phyloP scores from a whole-genome alignment of 805 yeast genomes.

The Spathaspora sp. region DNA sequence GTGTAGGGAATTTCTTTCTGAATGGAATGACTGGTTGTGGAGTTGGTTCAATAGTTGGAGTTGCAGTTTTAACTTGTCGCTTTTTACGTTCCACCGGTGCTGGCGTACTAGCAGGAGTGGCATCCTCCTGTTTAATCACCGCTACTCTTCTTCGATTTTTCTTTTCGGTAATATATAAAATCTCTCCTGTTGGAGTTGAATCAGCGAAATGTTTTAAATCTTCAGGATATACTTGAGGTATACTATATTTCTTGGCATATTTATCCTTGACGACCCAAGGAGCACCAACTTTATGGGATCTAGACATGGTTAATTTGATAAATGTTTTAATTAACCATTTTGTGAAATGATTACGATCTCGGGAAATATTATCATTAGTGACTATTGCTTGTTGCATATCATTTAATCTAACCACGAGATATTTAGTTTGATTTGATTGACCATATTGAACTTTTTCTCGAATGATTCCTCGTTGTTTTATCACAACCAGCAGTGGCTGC shows the following conservation, averaged over 20 bases:
- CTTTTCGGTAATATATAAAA: slow-evolving; percentile 10
- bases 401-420: slow-evolving; percentile 60
- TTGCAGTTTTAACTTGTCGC: background rate
- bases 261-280: slow-evolving; percentile 91
- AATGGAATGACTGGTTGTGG: slow-evolving; percentile 2
- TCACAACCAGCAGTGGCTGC: slow-evolving; percentile 3
- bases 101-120: no score
- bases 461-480: slow-evolving; percentile 54
- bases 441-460: slow-evolving; percentile 81
- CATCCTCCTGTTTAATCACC: background rate
- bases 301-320: slow-evolving; percentile 69
- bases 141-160: slow-evolving; percentile 1
- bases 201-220: slow-evolving; percentile 42
- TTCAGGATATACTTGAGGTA: slow-evolving; percentile 57
- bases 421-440: slow-evolving; percentile 47
- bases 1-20: slow-evolving; percentile 23
- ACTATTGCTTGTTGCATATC: slow-evolving; percentile 61
- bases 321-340: slow-evolving; percentile 89
- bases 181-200: slow-evolving; percentile 30
- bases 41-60: background rate
- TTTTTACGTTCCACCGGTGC: background rate
- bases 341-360: slow-evolving; percentile 86
- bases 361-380: slow-evolving; percentile 65
- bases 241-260: slow-evolving; percentile 67
- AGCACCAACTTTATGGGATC: slow-evolving; percentile 83